These are phyloP conservation scores for Bondarzewia mesenterica DNA, from an alignment of 1,284 basidiomycete genomes.

Conservation along the genomic window DNA sequence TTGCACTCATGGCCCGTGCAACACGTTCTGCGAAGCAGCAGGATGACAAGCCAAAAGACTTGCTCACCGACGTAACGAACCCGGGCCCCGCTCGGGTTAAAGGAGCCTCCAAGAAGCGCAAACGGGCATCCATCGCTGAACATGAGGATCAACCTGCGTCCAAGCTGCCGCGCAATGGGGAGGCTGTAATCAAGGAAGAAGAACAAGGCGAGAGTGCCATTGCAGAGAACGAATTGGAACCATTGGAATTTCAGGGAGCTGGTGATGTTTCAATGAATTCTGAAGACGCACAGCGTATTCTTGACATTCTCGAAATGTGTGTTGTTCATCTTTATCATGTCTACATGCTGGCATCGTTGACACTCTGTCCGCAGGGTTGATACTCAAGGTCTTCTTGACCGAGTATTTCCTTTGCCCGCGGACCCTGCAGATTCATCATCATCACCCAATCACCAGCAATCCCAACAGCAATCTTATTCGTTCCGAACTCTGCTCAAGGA, in stretches of 20 bases:
- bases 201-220: slow-evolving; percentile 21
- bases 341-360: slow-evolving; percentile 5
- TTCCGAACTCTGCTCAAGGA: slow-evolving; percentile 56
- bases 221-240: slow-evolving; percentile 6
- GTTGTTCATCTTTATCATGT: slow-evolving; percentile 26
- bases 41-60: slow-evolving; percentile 23
- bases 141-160: slow-evolving; percentile 34
- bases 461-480: slow-evolving; percentile 35
- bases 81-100: slow-evolving; percentile 22
- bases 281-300: slow-evolving; percentile 50
- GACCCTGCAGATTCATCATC: slow-evolving; percentile 27
- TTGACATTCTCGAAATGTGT: slow-evolving; percentile 71
- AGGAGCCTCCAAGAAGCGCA: slow-evolving; percentile 50
- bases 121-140: slow-evolving; percentile 38
- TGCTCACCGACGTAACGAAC: slow-evolving; percentile 12
- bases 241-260: slow-evolving; percentile 21
- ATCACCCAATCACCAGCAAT: slow-evolving; percentile 20
- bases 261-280: slow-evolving; percentile 43
- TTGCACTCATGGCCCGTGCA: slow-evolving; percentile 51
- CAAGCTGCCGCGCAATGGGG: slow-evolving; percentile 37
- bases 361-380: slow-evolving; percentile 41
- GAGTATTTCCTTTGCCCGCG: slow-evolving; percentile 55
- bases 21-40: slow-evolving; percentile 53
- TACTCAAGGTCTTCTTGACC: slow-evolving; percentile 69
- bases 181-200: slow-evolving; percentile 27